A percentile compares a stretch with the other conserved stretches of the same genome.
Evolutionary conservation across 345 rosid species (phyloP).

Genomic region (Linum lewisii): DNA sequence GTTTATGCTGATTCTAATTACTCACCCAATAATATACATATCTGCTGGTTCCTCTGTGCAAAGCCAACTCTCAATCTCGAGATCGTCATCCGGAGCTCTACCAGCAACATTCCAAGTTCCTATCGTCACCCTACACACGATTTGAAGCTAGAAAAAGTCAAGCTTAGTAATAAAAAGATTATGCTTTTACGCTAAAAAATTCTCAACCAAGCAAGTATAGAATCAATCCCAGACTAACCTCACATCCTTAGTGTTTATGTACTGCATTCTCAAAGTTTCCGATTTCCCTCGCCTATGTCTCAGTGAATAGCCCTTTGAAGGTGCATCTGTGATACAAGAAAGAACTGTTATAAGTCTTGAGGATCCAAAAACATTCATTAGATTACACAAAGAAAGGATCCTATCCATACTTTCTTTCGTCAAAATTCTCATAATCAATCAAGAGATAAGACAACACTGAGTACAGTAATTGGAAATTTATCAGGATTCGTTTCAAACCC

Average conservation of each 20-base stretch:
- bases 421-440: too few species aligned
- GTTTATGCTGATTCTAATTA: not conserved
- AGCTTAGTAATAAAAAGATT: not conserved
- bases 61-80: constrained; percentile 86
- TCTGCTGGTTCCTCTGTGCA: constrained; percentile 69
- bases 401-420: too few species aligned
- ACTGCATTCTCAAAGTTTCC: constrained; percentile 80
- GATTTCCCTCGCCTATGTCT: constrained; percentile 92
- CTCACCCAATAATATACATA: constrained; percentile 73
- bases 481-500: too few species aligned
- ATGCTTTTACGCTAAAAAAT: not conserved
- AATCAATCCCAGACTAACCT: constrained; percentile 37
- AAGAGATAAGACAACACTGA: too few species aligned
- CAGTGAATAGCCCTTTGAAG: constrained; percentile 33
- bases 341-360: constrained; percentile 12
- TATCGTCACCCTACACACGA: not conserved
- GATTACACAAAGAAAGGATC: too few species aligned
- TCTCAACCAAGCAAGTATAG: not conserved
- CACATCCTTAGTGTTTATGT: constrained; percentile 81
- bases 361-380: too few species aligned
- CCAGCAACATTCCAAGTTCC: constrained; percentile 98
- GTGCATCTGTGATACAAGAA: constrained; percentile 40
- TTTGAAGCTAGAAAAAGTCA: constrained; percentile 7
- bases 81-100: constrained; percentile 66
- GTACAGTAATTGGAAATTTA: too few species aligned